Base-by-base conservation (phyloP, 2,329 filamentous ascomycete species). In the Trichoderma sp. region DNA sequence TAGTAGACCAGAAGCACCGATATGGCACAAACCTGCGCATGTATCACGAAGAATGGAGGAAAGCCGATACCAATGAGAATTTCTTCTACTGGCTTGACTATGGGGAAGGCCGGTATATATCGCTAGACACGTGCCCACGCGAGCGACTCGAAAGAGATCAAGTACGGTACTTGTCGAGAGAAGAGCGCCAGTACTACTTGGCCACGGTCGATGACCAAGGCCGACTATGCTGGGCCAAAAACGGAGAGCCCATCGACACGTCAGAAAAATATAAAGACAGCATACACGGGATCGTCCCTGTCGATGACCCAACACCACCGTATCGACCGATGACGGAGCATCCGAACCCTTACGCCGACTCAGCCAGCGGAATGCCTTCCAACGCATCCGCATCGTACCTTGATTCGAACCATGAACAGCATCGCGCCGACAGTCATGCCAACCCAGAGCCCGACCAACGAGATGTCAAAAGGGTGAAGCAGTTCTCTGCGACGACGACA, bases 81-180 rank as follows among this genome's bases (percentile, higher is more conserved):
- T 97, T 94, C 84, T 97, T 97, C 78, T 95, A 94, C 80, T 97
- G 94, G 94, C 83, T 97, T 1, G 94, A 97, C 76, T 84, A 91
- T 69, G 94, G 94, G 5, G 90, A 90, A 59, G 94, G 94, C 0
- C 88, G 83, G 73, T 78, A 86, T 49, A 77, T 96, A 54, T 90
- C 95, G 71, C 81, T 95, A 14, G 85, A 88, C 4, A 85, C 87
- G 0, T 93, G 93, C 71, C 90, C 93, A 1, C 85, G 94, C 43
- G 90, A 92, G 69, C 84, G 88, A 16, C 82, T 97, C 7, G 92
- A 96, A 63, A 85, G 87, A 28, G 92, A 97, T 77, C 89, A 90
- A 74, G 92, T 97, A 1, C 87, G 94, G 21, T 97, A 97, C 76
- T 82, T 97, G 26, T 93, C 90, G 6, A 85, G 90, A 2, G 93